Base-by-base conservation (phyloP, 345 rosid species). In the Rhizophora apiculata region DNA sequence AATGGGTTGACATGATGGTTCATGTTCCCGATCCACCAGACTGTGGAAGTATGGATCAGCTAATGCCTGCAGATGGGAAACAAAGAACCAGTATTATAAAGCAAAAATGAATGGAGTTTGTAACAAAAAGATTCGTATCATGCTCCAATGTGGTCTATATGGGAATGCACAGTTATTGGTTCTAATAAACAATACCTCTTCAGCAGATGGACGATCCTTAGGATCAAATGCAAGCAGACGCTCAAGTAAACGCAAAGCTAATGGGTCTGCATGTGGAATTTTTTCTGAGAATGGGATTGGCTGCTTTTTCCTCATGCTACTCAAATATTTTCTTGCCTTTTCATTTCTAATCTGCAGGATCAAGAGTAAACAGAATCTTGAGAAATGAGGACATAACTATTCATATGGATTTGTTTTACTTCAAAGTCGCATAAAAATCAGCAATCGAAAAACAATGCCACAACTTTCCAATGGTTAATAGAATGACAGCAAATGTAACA, bases 201-300 rank as follows among this genome's bases (percentile, higher is more conserved):
- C 94, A 24, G 98, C 97, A 73, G 98, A 84, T 62, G 92, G 96
- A 64, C 97, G 97, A 68, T 92, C 89, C 78, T 89, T 88, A 56
- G 99, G 98, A 80, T 95, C 96, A 81, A 95, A 92, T 63, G 97
- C 99, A 69, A 95, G 82, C 81, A 95, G 77, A 56, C 91, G 90
- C 78, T 90, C 82, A 60, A 95, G 92, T 70, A 95, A 81, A 67
- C 81, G 71, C 69, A 95, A 82, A 72, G 98, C 98, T 79, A 75
- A 72, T 70, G 90, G 73, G 61, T 77, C 74, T 27, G 68, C 73
- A 18, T 60, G 55, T 34, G 80, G 80, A 62, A 77, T 36, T 51
- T 64, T 68, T 37, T 52, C 64, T 9, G 73, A 67, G 62, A 77
- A 68, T 39, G 80, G 76, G 68, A 68, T 64, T 48, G 73, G 73